Base-by-base conservation (phyloP, 768 basidiomycete genomes). In the Leucocoprinus leucothites region DNA sequence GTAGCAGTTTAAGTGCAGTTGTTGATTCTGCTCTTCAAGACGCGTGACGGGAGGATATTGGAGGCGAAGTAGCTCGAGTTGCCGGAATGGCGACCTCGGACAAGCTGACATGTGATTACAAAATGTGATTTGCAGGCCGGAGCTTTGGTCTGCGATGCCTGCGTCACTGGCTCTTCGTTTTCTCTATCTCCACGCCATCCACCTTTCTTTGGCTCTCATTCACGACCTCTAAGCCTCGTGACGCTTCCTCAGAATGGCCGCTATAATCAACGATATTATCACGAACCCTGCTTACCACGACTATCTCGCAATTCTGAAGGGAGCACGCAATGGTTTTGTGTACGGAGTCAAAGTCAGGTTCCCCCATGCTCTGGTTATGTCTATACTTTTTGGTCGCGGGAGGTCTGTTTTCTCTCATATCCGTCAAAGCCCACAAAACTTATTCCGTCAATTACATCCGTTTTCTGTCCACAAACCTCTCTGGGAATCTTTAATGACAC, bases 361-460 rank as follows among this genome's bases (percentile, higher is more conserved):
- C 64, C 96, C 96, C 36, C 96, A 98, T 80, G 96, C 96, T 1
- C 75, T 98, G 25, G 87, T 98, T 48, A 98, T 98, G 95, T 89
- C 94, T 21, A 82, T 97, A 57, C 76, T 98, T 40, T 98, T 98
- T 65, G 93, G 94, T 28, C 82, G 87, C 46, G 94, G 94, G 74
- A 83, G 90, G 93, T 97, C 62, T 69, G 92, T 82, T 3, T 58
- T 51, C 38, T 48, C 51, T 53, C 18, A 11, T 50, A 51, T 60
- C 50, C 52, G 47, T 48, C 22, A 43, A 21, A 1, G 18, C 28
- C 31, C 19, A 35, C 25, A 49, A 51, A 28, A 21, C 24, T 58
- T 58, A 34, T 36, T 64, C 57, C 18, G 19, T 36, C 44, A 18
- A 34, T 48, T 38, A 43, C 38, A 2, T 19, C 9, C 21, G 18